These are phyloP conservation scores for Penicillium silybi DNA, from an alignment of 495 filamentous ascomycete genomes.

Conservation along the genomic window DNA sequence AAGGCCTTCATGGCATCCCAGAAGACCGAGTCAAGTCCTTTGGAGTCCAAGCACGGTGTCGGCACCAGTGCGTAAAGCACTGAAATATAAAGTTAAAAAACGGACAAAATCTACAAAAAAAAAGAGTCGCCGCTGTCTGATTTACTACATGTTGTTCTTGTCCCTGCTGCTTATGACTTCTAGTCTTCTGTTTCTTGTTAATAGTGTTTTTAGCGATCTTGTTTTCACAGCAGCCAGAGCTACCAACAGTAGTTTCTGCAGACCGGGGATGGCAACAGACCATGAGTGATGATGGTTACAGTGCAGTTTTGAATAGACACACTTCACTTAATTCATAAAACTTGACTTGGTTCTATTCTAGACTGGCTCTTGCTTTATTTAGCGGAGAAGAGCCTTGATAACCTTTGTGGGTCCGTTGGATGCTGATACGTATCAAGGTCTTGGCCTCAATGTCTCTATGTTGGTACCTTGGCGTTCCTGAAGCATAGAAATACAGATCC, in stretches of 20 bases:
- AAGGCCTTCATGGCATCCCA: slow-evolving; percentile 45
- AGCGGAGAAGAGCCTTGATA: no score
- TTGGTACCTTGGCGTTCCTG: no score
- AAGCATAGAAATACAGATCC: no score
- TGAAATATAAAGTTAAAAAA: slow-evolving; percentile 7
- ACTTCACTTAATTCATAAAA: not conserved
- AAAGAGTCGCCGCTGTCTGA: slow-evolving; percentile 2
- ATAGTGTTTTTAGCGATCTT: slow-evolving; percentile 10
- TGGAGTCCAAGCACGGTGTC: slow-evolving; percentile 38
- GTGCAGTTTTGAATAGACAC: slow-evolving; percentile 6
- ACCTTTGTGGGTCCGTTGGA: no score
- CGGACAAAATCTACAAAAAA: slow-evolving; percentile 5
- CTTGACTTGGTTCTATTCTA: not conserved
- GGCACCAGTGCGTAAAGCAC: slow-evolving; percentile 27
- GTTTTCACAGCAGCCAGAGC: slow-evolving; percentile 1
- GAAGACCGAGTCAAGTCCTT: slow-evolving; percentile 34
- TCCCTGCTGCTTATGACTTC: slow-evolving; percentile 4
- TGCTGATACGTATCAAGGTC: no score
- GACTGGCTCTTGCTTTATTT: no score
- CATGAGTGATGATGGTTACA: slow-evolving; percentile 6
- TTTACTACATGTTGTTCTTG: slow-evolving; percentile 4
- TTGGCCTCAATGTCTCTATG: no score
- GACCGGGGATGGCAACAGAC: not conserved
- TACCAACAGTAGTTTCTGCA: not conserved
- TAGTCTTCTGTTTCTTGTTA: slow-evolving; percentile 4